phyloP scores from a whole-genome alignment of 75 land plant genomes.

The Azolla pinnata region DNA sequence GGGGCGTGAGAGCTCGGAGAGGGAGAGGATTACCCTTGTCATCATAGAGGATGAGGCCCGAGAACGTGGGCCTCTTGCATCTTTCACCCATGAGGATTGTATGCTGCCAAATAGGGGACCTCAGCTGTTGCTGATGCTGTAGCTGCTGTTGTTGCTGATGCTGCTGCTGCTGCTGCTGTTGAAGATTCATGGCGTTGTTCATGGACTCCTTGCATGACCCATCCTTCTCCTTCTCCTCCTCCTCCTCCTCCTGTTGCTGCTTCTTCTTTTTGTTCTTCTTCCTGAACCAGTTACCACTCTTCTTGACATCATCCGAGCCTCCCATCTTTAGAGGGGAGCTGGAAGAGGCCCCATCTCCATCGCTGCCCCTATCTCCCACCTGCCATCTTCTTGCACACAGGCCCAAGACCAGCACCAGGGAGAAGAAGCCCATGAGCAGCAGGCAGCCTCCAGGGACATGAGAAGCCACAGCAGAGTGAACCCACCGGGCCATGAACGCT shows the following conservation, averaged over 20 bases:
- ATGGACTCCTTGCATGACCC: too few species aligned
- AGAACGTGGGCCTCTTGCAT: conserved; percentile 55
- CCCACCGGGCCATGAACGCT: too few species aligned
- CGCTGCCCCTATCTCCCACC: neutral
- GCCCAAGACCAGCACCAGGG: neutral
- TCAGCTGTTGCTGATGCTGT: neutral
- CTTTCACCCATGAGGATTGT: conserved; percentile 68
- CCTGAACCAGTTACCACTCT: too few species aligned
- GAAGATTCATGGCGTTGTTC: neutral
- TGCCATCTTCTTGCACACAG: neutral
- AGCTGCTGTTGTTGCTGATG: neutral
- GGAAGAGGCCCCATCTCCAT: neutral
- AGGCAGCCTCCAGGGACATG: too few species aligned
- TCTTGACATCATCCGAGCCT: too few species aligned
- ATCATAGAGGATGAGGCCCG: conserved; percentile 77
- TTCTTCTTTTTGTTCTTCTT: too few species aligned
- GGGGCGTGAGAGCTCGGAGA: neutral
- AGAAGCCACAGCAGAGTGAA: too few species aligned
- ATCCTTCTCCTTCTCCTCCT: too few species aligned
- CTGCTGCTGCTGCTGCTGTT: too few species aligned
- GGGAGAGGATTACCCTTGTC: conserved; percentile 39
- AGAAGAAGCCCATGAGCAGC: neutral
- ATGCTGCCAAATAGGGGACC: conserved; percentile 55
- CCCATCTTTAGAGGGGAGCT: too few species aligned
- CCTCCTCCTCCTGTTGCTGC: too few species aligned